A percentile compares a stretch with the other conserved stretches of the same genome.
Conservation (phyloP, 805 yeast genomes). For the Metschnikowia kofuensis region DNA sequence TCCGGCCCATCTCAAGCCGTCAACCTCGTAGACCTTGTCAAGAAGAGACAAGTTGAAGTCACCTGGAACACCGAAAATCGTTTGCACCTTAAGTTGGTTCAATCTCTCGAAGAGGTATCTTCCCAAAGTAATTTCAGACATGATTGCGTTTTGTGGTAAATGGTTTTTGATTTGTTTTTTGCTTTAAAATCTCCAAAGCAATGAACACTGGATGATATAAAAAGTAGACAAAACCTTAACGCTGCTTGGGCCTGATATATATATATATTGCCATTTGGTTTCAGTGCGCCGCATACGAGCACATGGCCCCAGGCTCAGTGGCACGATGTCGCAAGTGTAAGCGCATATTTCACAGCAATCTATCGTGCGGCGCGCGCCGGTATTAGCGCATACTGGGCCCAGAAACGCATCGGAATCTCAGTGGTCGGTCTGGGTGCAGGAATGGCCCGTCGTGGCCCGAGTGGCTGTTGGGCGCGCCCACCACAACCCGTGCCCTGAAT, state of each 20-base stretch:
- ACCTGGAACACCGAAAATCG: conserved; percentile 80
- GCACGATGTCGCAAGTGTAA: conserved; percentile 5
- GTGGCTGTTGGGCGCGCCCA: neutral
- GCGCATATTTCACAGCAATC: conserved; percentile 13
- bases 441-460: conserved; percentile 4
- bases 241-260: neutral
- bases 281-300: neutral
- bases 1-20: conserved; percentile 84
- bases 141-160: conserved; percentile 10
- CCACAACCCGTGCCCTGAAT: neutral
- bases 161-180: neutral
- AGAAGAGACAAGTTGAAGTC: conserved; percentile 73
- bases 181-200: neutral
- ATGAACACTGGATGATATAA: conserved; percentile 2
- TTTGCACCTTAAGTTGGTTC: conserved; percentile 64
- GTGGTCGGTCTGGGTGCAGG: conserved; percentile 2
- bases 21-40: conserved; percentile 72
- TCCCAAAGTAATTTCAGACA: conserved; percentile 61
- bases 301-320: neutral
- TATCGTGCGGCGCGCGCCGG: conserved; percentile 1
- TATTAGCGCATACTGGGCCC: conserved; percentile 5
- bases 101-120: conserved; percentile 76
- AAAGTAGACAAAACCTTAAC: neutral
- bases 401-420: neutral
- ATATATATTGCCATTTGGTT: neutral